phyloP scores from a whole-genome alignment of 164 flowering plant species.

The Pachysandra terminalis region DNA sequence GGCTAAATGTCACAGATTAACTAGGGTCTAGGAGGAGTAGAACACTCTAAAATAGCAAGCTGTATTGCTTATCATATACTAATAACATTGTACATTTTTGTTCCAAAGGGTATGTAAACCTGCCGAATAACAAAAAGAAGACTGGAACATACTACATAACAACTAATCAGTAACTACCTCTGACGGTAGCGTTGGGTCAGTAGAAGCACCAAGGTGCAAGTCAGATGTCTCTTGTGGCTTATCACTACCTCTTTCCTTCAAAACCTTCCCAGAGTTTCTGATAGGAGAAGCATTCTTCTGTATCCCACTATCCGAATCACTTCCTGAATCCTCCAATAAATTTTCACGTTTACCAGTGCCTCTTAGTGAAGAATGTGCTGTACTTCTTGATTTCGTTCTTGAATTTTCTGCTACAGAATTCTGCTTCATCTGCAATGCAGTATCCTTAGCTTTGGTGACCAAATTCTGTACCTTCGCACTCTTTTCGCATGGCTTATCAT shows the following conservation, averaged over 20 bases:
- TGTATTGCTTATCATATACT: background rate
- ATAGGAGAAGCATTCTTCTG: slow-evolving; percentile 21
- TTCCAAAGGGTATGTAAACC: background rate
- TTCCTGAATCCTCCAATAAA: slow-evolving; percentile 35
- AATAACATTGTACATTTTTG: background rate
- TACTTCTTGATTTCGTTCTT: slow-evolving; percentile 28
- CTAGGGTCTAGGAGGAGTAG: background rate
- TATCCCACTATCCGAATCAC: slow-evolving; percentile 33
- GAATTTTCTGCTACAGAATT: slow-evolving; percentile 32
- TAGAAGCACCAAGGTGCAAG: slow-evolving; percentile 38
- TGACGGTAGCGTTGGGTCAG: slow-evolving; percentile 64
- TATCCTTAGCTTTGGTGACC: slow-evolving; percentile 31
- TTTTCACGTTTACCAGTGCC: slow-evolving; percentile 29
- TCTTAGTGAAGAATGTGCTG: slow-evolving; percentile 25
- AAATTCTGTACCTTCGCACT: slow-evolving; percentile 24
- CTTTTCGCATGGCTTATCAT: slow-evolving; percentile 45
- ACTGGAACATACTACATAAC: background rate
- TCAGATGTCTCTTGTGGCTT: slow-evolving; percentile 29
- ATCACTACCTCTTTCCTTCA: slow-evolving; percentile 26
- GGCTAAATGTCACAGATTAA: background rate
- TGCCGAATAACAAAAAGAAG: background rate
- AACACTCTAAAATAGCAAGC: background rate
- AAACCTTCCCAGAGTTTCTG: slow-evolving; percentile 28
- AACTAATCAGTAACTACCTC: slow-evolving; percentile 48
- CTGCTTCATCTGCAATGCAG: slow-evolving; percentile 32